A percentile compares a stretch with the other conserved stretches of the same genome.
These are phyloP conservation scores for Gracilaria caudata DNA, from an alignment of 23 red algal species.

Conservation along the genomic window DNA sequence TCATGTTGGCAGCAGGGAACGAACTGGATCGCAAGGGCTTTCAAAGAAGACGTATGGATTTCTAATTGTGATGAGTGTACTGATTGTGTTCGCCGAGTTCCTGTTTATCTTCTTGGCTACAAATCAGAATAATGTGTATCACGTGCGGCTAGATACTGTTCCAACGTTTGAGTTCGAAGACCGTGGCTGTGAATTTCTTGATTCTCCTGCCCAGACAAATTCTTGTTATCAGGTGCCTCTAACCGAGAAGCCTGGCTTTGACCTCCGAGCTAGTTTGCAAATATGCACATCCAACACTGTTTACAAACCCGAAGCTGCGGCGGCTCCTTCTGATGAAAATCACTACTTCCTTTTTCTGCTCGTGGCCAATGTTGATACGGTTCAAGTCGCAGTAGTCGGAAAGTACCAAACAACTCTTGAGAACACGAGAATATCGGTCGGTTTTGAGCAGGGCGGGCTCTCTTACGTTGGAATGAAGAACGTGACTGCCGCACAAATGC, in stretches of 20 bases:
- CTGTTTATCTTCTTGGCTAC: not conserved
- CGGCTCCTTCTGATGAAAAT: too few species aligned
- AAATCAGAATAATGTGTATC: not conserved
- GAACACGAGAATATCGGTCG: not conserved
- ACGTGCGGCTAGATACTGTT: not conserved
- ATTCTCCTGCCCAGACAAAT: not conserved
- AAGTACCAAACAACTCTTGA: not conserved
- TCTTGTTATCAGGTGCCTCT: not conserved
- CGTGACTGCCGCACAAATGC: not conserved
- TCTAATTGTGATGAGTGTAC: too few species aligned
- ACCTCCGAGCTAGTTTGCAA: not conserved
- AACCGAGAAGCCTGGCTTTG: slow-evolving; percentile 8
- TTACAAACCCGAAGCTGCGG: too few species aligned
- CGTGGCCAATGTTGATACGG: not conserved
- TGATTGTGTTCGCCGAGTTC: too few species aligned
- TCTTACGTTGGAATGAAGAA: not conserved
- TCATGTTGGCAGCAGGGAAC: not conserved
- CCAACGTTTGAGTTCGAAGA: not conserved
- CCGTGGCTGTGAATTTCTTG: not conserved
- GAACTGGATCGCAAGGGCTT: too few species aligned
- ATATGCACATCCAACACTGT: not conserved
- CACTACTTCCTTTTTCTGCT: too few species aligned
- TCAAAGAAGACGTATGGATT: too few species aligned
- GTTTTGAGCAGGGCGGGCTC: not conserved
- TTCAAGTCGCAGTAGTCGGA: not conserved